Conservation (phyloP, 2,329 filamentous ascomycete species). For the Juglanconis juglandina region DNA sequence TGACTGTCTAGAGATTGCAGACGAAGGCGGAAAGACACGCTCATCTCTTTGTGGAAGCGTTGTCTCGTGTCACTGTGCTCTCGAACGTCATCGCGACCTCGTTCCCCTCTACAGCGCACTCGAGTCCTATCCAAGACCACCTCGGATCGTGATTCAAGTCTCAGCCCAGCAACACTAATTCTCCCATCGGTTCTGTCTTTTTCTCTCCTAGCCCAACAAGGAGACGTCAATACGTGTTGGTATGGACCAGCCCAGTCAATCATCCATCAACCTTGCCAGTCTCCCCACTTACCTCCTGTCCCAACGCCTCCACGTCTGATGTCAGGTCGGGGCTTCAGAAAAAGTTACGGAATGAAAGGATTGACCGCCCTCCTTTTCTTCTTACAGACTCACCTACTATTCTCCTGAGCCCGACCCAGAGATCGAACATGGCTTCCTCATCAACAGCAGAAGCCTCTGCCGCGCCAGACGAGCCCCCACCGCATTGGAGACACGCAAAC, state of each 20-base stretch:
- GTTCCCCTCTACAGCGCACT: neutral
- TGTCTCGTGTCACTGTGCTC: neutral
- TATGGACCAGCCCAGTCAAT: neutral
- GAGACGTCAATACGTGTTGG: neutral
- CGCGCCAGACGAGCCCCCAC: slow-evolving; percentile 12
- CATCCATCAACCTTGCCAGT: neutral
- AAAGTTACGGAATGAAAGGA: neutral
- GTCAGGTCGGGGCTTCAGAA: slow-evolving; percentile 2
- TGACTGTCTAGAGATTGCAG: neutral
- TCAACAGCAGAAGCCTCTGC: slow-evolving; percentile 14
- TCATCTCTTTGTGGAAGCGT: neutral
- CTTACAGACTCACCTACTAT: slow-evolving; percentile 1
- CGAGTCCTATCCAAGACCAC: neutral
- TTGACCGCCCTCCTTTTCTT: slow-evolving; percentile 8
- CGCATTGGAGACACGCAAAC: neutral
- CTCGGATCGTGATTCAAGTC: neutral
- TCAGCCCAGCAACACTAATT: neutral
- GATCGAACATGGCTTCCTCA: slow-evolving; percentile 14
- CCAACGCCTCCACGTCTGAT: slow-evolving; percentile 12
- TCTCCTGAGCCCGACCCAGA: neutral
- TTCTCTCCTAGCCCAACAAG: neutral
- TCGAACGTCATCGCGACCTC: neutral
- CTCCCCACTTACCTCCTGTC: slow-evolving; percentile 8
- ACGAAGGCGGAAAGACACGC: neutral
- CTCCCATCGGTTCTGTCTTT: neutral